phyloP scores from a whole-genome alignment of 75 land plant genomes.

The Chamaecyparis obtusa region DNA sequence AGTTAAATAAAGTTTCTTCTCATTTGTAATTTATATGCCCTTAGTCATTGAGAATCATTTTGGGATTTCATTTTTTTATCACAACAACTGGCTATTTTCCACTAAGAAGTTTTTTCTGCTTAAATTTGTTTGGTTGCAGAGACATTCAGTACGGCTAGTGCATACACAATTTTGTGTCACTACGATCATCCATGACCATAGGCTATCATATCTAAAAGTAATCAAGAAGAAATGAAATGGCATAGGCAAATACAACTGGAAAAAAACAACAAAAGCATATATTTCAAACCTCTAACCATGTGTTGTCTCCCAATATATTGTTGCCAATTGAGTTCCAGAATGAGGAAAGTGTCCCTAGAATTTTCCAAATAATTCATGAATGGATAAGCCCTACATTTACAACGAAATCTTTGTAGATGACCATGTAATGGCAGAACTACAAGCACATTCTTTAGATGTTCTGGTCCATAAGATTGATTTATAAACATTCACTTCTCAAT shows the following conservation, averaged over 20 bases:
- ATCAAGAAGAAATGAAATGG: not conserved
- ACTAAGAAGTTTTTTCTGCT: not conserved
- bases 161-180: not conserved
- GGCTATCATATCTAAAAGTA: not conserved
- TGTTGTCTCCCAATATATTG: not conserved
- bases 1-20: not conserved
- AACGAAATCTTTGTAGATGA: not conserved
- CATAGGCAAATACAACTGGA: not conserved
- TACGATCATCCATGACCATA: not conserved
- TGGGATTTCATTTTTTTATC: not conserved
- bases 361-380: not conserved
- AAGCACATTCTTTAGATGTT: too few species aligned
- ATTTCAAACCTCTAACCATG: not conserved
- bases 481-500: not conserved
- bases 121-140: not conserved
- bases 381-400: not conserved
- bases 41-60: not conserved
- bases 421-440: not conserved
- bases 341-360: not conserved
- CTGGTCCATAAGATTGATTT: not conserved
- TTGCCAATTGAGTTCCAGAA: not conserved
- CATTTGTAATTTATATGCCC: not conserved
- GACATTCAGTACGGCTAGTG: not conserved
- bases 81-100: not conserved
- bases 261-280: not conserved